These are phyloP conservation scores for Gymnopus androsaceus DNA, from an alignment of 1,284 basidiomycete species.

Conservation along the genomic window DNA sequence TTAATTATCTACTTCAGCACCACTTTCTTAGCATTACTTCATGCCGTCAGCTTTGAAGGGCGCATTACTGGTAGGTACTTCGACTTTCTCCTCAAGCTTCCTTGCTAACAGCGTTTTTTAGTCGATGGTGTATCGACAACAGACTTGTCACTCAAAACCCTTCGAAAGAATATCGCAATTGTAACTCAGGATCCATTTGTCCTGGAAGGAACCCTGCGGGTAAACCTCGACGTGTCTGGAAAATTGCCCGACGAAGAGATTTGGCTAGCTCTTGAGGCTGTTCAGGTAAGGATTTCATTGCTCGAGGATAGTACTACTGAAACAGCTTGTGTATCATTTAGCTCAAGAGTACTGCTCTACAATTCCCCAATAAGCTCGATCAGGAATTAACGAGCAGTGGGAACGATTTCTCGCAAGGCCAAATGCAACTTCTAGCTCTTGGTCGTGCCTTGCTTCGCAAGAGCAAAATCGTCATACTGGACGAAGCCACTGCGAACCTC, in stretches of 20 bases:
- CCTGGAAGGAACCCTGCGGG: neutral
- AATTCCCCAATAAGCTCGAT: too few species aligned
- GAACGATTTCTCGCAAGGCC: neutral
- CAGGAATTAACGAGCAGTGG: too few species aligned
- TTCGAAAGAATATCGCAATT: neutral
- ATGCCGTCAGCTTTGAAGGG: neutral
- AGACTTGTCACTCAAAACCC: neutral
- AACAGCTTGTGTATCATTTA: too few species aligned
- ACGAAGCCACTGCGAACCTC: slow-evolving; percentile 6
- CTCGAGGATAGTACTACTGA: too few species aligned
- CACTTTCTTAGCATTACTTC: neutral
- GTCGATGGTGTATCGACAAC: neutral
- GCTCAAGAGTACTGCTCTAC: too few species aligned
- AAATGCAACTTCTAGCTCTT: slow-evolving; percentile 3
- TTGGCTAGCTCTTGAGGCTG: slow-evolving; percentile 1
- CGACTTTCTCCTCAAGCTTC: neutral
- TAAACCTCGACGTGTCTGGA: slow-evolving; percentile 1
- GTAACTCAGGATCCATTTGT: slow-evolving; percentile 2
- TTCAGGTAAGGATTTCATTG: slow-evolving; percentile 29
- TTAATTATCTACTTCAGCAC: neutral
- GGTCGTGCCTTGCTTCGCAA: neutral
- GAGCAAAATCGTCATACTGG: neutral
- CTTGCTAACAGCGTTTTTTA: neutral
- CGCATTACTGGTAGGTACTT: neutral
- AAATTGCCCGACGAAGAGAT: neutral